Evolutionary conservation across 2,329 filamentous ascomycete species (phyloP), one percentile per base, ranked within the genome.

Genomic region (Orbilia quercus): DNA sequence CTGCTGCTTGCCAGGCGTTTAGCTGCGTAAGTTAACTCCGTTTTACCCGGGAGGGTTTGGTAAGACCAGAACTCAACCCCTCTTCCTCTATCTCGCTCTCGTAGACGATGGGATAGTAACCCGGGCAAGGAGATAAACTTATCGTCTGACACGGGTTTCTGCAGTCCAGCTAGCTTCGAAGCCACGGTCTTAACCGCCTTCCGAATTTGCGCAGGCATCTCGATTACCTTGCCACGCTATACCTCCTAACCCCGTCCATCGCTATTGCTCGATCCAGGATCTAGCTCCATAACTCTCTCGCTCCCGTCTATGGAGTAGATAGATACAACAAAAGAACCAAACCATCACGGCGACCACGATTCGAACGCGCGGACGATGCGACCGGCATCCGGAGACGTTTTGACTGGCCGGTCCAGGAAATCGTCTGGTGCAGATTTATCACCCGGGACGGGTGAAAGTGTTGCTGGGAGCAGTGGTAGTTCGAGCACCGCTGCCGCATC

Each of bases 361-460:
- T 22, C 51, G 28, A 9, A 31, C 9, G 2, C 6, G 22, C 16
- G 44, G 18, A 65, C 34, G 67, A 72, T 72, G 67, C 67, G 67
- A 60, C 54, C 67, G 7, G 67, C 67, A 59, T 65, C 67, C 20
- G 59, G 67, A 36, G 76, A 76, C 23, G 69, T 65, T 55, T 66
- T 74, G 60, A 73, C 73, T 48, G 76, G 75, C 45, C 71, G 75
- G 67, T 76, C 76, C 44, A 76, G 76, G 62, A 77, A 77, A 71
- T 75, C 76, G 34, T 77, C 76, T 48, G 60, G 65, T 42, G 76
- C 75, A 48, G 75, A 75, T 47, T 70, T 74, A n/a, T 65, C 75
- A 16, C 57, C 66, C 44, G 58, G 73, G 22, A 45, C 72, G 53
- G 71, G 72, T n/a, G 70, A 75, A 18, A 53, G 55, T 51, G n/a